Percentiles rank a stretch among this genome's conserved stretches.
Conservation (phyloP, 2,329 filamentous ascomycete species). For the Aureobasidium sp. region DNA sequence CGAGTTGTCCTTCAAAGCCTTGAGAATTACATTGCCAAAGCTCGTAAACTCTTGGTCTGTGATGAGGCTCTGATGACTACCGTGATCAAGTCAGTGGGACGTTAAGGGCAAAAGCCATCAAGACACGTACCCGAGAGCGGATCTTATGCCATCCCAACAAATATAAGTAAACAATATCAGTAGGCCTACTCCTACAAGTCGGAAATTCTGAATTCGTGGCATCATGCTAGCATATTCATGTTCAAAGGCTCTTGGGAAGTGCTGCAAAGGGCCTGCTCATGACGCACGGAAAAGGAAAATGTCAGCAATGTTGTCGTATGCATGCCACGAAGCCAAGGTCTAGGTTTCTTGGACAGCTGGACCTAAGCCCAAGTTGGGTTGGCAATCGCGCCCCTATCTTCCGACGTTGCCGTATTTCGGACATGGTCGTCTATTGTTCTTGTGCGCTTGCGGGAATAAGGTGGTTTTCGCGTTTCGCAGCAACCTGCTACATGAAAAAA, state of each 20-base stretch:
- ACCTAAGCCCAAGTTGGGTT: neutral
- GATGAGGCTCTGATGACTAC: neutral
- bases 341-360: constrained; percentile 5
- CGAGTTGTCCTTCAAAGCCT: neutral
- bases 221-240: neutral
- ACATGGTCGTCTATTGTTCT: no score
- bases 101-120: neutral
- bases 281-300: neutral
- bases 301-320: constrained; percentile 9
- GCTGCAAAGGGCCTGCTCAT: neutral
- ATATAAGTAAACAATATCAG: neutral
- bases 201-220: neutral
- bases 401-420: neutral
- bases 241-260: neutral
- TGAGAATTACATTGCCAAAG: neutral
- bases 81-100: neutral
- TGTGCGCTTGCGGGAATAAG: no score
- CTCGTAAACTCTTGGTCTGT: neutral
- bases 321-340: constrained; percentile 4
- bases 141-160: neutral
- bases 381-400: constrained; percentile 1
- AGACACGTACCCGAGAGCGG: neutral
- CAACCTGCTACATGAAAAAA: neutral
- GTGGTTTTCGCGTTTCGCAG: no score
- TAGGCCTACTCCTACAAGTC: neutral